These are phyloP conservation scores for Nematocida major DNA, from an alignment of 371 early-diverging fungal genomes.

Conservation along the genomic window DNA sequence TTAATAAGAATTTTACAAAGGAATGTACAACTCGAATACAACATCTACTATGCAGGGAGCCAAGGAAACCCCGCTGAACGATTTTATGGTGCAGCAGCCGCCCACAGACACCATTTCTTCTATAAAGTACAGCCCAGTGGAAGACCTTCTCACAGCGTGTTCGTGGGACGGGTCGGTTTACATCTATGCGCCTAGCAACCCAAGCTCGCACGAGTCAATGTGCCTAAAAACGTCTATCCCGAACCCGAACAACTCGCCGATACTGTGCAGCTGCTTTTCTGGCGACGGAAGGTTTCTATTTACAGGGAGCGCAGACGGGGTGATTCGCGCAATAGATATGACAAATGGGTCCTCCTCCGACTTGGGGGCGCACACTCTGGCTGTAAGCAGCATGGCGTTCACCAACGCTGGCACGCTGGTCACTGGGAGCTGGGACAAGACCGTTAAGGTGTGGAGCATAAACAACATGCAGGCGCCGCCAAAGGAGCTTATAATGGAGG, in stretches of 20 bases:
- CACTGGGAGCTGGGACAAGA: conserved; percentile 90
- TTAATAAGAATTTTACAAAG: not conserved
- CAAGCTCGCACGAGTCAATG: conserved; percentile 16
- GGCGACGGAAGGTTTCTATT: conserved; percentile 47
- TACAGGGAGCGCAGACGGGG: conserved; percentile 61
- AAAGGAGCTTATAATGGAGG: conserved; percentile 71
- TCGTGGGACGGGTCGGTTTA: conserved; percentile 64
- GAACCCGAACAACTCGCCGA: conserved; percentile 49
- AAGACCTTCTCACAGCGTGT: conserved; percentile 52
- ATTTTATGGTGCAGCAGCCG: conserved; percentile 40
- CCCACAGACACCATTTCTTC: conserved; percentile 62
- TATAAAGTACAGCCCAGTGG: conserved; percentile 49
- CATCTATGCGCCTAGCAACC: conserved; percentile 48
- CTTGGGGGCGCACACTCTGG: conserved; percentile 54
- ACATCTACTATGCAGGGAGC: not conserved
- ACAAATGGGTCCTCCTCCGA: conserved; percentile 7
- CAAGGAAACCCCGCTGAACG: not conserved
- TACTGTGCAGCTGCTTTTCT: conserved; percentile 57
- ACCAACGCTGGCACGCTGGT: conserved; percentile 67
- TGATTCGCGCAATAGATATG: conserved; percentile 52
- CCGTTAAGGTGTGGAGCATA: conserved; percentile 79
- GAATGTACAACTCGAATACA: conserved; percentile 15
- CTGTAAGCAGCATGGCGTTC: conserved; percentile 52
- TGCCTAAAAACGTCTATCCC: conserved; percentile 47
- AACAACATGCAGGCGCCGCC: conserved; percentile 66